Conservation (phyloP, 2,329 filamentous ascomycete species). For the Nemania sp. region DNA sequence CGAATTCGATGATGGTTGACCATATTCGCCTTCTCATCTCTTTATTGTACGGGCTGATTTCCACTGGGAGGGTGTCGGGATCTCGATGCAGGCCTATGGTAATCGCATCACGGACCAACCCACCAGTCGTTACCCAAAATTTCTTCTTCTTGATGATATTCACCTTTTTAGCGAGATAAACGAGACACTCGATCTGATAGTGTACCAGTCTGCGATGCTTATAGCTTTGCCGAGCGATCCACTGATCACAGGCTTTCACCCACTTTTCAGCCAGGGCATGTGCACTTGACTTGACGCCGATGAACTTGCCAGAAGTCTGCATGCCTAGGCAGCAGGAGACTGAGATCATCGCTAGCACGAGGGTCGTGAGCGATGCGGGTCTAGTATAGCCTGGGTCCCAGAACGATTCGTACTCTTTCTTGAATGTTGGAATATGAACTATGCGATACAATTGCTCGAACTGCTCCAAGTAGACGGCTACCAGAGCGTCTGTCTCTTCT, state of each 20-base stretch:
- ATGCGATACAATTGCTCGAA: slow-evolving; percentile 61
- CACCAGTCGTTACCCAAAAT: slow-evolving; percentile 62
- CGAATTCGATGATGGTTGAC: slow-evolving; percentile 64
- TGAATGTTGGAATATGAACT: slow-evolving; percentile 62
- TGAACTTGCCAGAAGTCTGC: slow-evolving; percentile 56
- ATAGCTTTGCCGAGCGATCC: slow-evolving; percentile 59
- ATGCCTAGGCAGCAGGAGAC: slow-evolving; percentile 61
- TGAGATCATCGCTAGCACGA: slow-evolving; percentile 62
- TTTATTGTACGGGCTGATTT: slow-evolving; percentile 61
- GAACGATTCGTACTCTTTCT: slow-evolving; percentile 57
- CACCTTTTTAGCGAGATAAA: slow-evolving; percentile 64
- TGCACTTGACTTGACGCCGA: slow-evolving; percentile 61
- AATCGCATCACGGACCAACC: slow-evolving; percentile 60
- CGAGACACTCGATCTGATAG: slow-evolving; percentile 61
- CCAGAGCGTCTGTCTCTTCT: slow-evolving; percentile 53
- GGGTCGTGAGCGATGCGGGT: slow-evolving; percentile 57
- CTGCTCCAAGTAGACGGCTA: slow-evolving; percentile 56
- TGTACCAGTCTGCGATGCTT: slow-evolving; percentile 64
- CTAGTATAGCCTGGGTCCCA: slow-evolving; percentile 53
- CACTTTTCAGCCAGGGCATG: slow-evolving; percentile 59
- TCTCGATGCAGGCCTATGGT: slow-evolving; percentile 63
- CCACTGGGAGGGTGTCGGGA: slow-evolving; percentile 57
- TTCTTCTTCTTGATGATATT: slow-evolving; percentile 68
- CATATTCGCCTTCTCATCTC: slow-evolving; percentile 65
- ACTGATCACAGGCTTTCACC: slow-evolving; percentile 59